Evolutionary conservation across 2,329 filamentous ascomycete genomes (phyloP), one percentile per base, ranked within the genome.

Genomic region (Venturia aucupariae): DNA sequence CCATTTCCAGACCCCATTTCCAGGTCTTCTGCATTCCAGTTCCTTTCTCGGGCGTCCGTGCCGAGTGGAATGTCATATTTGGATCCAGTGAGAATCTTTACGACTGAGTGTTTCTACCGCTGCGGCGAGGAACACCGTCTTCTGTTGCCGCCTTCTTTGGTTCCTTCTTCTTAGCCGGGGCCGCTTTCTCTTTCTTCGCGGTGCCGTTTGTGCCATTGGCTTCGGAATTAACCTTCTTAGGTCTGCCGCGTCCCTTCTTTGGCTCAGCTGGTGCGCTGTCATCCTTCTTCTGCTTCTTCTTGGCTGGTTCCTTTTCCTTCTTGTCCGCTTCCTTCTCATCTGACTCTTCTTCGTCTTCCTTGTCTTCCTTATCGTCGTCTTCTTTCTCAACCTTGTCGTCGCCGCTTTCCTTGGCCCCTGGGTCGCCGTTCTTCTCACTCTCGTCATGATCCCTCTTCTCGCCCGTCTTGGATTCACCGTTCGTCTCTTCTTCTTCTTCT

Each of bases 71-170:
- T 48, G 5, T n/a, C 51, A 19, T 32, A 27, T 11, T 24, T 35
- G 7, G n/a, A 22, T 3, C 46, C 8, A 27, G 13, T 32, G 2
- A 57, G 38, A 6, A 11, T 6, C 15, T 27, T 13, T 64, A 46
- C 19, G 57, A 44, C 61, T 69, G 7, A 11, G 35, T 70, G 67
- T 78, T 77, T 65, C 79, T 73, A 32, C 73, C 75, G 60, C 78
- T 80, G 63, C 79, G 77, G 65, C 79, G 71, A 35, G 79, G 79
- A 72, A 79, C 74, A 54, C 79, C 79, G 64, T 76, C 74, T 61
- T 75, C 79, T 38, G 79, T 81, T 13, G 79, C 79, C 41, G 79
- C 78, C 69, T 77, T 77, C 76, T 81, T 66, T 35, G 54, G 63
- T 42, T 70, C 64, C 48, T 70, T 71, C 17, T 72, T 69, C 65